Evolutionary conservation across 2,329 filamentous ascomycete genomes (phyloP), one percentile per base, ranked within the genome.

Genomic region (Cadophora gregata): DNA sequence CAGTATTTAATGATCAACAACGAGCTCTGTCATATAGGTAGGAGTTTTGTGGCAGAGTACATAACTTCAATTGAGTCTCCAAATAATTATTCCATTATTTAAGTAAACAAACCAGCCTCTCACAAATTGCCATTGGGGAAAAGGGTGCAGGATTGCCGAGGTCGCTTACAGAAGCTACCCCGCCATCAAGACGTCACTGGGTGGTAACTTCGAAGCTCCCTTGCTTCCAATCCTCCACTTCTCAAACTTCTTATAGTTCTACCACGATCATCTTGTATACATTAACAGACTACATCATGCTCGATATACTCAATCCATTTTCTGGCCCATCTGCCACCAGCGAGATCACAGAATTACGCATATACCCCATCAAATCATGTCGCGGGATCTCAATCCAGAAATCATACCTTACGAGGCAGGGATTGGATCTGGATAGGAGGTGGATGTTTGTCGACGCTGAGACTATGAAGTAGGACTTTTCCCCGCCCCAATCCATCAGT

Each of bases 301-400:
- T 66, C n/a, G 45, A 66, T 21, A 62, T 51, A 33, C 51, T 72
- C 36, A 69, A 69, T 47, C 69, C 69, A 3, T 72, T 70, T 16
- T 48, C 69, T n/a, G 25, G 58, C 27, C 47, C 66, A 6, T 59
- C 58, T 19, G 59, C 63, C 27, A 63, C 38, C 16, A 69, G 59
- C 29, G 71, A 73, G 36, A 65, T 71, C 24, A 65, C 67, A 45
- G 66, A 71, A 36, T 79, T 90, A 12, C 83, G 82, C 64, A 81
- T 89, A 71, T 89, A 90, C 74, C 88, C 88, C 14, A 86, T 90
- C 73, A 90, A 90, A 74, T 90, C 87, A 67, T 90, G 88, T 71
- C 86, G 88, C 55, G 88, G 88, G 10, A 81, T 90, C 70, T 80
- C 83, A 48, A 79, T 90, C 10, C 75, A 81, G 19, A 81, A 80